Base-by-base conservation (phyloP, 176 grass and related monocot species). In the Carex cristatella region DNA sequence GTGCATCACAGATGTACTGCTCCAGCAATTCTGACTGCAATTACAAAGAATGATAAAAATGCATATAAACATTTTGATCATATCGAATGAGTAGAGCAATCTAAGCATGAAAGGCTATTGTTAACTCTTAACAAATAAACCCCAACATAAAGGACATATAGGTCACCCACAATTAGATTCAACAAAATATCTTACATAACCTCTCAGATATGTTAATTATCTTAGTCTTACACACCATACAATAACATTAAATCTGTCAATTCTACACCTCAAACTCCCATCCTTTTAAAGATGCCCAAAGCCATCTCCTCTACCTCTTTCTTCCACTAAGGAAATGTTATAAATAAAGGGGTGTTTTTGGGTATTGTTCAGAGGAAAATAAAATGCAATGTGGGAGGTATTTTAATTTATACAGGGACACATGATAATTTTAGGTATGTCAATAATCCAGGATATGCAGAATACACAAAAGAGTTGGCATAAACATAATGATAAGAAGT, bases 11-110 rank as follows among this genome's bases (percentile, higher is more conserved):
- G 33, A 93, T 42, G 10, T 74, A 80, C 19, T 38, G 55, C 75
- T 98, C 79, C 60, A 98, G 89, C 62, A 93, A 64, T 54, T 93
- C 82, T 71, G 89, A 91, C 94, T 96, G 81, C 56, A 92, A 60
- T 74, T 62, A 44, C 38, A 0, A 79, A 31, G 42, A 73, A 32
- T 63, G 13, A 84, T 59, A 15, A 46, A 78, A 61, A 83, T 44
- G 42, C 88, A 23, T 79, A 49, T 54, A 10, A 2, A 61, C 37
- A 40, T 35, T 37, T 7, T n/a, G 14, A 12, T 81, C 58, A 81
- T 37, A 61, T 81, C 4, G 13, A 62, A 81, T 62, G n/a, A 65
- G 18, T 81, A 81, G 15, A 80, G 5, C 6, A 38, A 74, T 51
- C 3, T 27, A 23, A 73, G 65, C 69, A 72, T 72, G 2, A n/a